Conservation (phyloP, 2,329 filamentous ascomycete genomes). For the Neospermospora avenae region DNA sequence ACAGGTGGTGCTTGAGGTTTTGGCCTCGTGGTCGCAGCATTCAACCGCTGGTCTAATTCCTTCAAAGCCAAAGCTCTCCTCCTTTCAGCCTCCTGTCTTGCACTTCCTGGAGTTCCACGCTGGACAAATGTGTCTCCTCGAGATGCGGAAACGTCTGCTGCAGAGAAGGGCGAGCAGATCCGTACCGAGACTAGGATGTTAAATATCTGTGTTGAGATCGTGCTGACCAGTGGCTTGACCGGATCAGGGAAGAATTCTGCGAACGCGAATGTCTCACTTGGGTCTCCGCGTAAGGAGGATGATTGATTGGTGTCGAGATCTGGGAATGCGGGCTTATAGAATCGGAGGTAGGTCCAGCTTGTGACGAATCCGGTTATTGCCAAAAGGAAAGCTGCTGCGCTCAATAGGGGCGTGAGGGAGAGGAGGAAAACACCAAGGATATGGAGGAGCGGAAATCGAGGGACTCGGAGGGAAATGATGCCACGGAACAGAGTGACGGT, state of each 20-base stretch:
- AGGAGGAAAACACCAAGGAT: constrained; percentile 70
- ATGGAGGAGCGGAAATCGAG: constrained; percentile 67
- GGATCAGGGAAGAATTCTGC: constrained; percentile 91
- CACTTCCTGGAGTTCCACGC: constrained; percentile 58
- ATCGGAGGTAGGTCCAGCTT: constrained; percentile 94
- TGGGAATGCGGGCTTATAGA: constrained; percentile 77
- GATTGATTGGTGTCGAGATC: constrained; percentile 63
- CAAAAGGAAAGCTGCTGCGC: constrained; percentile 70
- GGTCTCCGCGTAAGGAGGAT: constrained; percentile 74
- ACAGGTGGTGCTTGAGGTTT: constrained; percentile 40
- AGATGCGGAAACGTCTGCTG: constrained; percentile 72
- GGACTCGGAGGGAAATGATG: constrained; percentile 82
- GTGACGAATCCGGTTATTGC: constrained; percentile 78
- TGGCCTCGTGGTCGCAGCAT: constrained; percentile 65
- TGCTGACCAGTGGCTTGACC: constrained; percentile 72
- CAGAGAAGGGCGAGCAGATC: constrained; percentile 82
- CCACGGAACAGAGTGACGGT: constrained; percentile 92
- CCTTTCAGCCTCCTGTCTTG: constrained; percentile 87
- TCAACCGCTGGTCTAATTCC: constrained; percentile 85
- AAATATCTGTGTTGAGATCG: constrained; percentile 73
- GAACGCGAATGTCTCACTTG: constrained; percentile 94
- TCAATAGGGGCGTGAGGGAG: constrained; percentile 60
- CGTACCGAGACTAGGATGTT: constrained; percentile 68
- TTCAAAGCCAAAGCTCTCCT: constrained; percentile 85
- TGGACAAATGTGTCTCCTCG: constrained; percentile 61